Evolutionary conservation across 2,329 filamentous ascomycete species (phyloP), one percentile per base, ranked within the genome.

Genomic region (Cryphonectria naterciae): DNA sequence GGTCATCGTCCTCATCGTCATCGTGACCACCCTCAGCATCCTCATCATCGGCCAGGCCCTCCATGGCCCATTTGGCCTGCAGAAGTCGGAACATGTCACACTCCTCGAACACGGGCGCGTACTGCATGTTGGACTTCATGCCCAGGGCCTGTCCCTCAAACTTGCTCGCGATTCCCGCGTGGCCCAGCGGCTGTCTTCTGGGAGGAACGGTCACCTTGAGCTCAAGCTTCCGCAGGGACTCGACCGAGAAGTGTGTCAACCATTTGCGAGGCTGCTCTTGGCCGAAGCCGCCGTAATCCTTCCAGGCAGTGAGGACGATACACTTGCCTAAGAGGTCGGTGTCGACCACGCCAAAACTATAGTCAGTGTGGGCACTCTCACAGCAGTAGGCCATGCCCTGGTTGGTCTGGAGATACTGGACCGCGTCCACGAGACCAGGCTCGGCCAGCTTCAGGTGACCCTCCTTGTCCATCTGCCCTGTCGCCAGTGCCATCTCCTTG

Each of bases 281-380:
- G 1, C 41, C 37, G 7, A 71, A 28, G 32, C 69, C 69, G 28
- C 69, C 69, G 6, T 68, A 19, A n/a, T 65, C 52, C 32, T 62
- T 71, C 69, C 69, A 71, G 2, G 54, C 46, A 22, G 61, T 61
- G 41, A 71, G 61, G 8, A 71, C 52, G 13, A 71, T 17, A 22
- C 66, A 69, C 25, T 19, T 15, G 7, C 52, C 69, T 2, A 66
- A 19, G n/a, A 17, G 60, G 2, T 39, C 22, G 10, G 65, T 62
- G 1, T 69, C 32, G 25, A 60, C 17, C n/a, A 49, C 39, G 1
- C 65, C 46, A 13, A 65, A n/a, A 41, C 2, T 32, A 8, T 60
- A 71, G 22, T 65, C 52, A 5, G 67, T 69, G n/a, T 8, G 3
- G 49, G 65, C 68, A 15, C 65, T 28, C 1, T 7, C 46, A 35